These are phyloP conservation scores for Shiraia sp. DNA, from an alignment of 2,329 filamentous ascomycete species.

Conservation along the genomic window DNA sequence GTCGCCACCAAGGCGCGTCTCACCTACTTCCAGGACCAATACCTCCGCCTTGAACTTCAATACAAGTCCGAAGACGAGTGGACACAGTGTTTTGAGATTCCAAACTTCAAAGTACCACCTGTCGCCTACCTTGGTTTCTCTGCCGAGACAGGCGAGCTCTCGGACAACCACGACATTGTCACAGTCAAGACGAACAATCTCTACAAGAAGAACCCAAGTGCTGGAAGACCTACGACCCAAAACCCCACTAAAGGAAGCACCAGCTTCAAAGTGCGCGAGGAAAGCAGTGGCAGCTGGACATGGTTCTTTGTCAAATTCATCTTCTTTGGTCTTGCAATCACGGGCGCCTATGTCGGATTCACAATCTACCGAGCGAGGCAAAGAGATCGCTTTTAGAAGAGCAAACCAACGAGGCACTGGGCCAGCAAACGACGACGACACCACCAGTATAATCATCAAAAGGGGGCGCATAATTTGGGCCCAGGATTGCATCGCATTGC, in stretches of 20 bases:
- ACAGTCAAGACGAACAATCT: conserved; percentile 84
- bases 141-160: conserved; percentile 92
- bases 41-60: conserved; percentile 85
- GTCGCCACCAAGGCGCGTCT: conserved; percentile 82
- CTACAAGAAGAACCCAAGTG: conserved; percentile 61
- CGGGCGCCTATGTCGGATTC: conserved; percentile 81
- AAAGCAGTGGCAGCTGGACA: conserved; percentile 62
- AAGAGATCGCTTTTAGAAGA: conserved; percentile 50
- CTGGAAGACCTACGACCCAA: conserved; percentile 18
- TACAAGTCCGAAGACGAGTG: conserved; percentile 91
- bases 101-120: conserved; percentile 72
- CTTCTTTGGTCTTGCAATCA: conserved; percentile 70
- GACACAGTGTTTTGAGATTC: conserved; percentile 82
- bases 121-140: conserved; percentile 68
- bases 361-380: conserved; percentile 75
- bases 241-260: conserved; percentile 19
- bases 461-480: neutral
- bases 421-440: neutral
- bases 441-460: too few relatives aligned
- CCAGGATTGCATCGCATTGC: neutral
- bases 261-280: conserved; percentile 49
- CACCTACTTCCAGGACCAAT: conserved; percentile 97
- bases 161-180: conserved; percentile 97
- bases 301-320: conserved; percentile 84
- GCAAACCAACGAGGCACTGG: conserved; percentile 1